These are phyloP conservation scores for Crinitomyces ghanaensis DNA, from an alignment of 805 yeast species.

Conservation along the genomic window DNA sequence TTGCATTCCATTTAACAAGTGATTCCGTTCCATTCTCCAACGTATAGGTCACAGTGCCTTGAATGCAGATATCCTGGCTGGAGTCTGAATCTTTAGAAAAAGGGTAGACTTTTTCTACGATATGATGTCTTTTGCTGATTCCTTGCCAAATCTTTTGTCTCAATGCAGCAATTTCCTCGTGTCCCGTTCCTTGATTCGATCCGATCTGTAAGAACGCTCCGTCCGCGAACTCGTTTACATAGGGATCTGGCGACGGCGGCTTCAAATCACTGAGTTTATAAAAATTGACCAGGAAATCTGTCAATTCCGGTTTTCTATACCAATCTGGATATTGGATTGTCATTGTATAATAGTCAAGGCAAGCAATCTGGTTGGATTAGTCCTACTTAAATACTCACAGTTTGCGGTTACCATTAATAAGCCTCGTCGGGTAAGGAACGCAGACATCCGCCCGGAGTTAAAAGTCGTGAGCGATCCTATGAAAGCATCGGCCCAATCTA, in stretches of 20 bases:
- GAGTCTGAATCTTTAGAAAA: conserved; percentile 1
- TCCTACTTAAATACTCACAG: too few species aligned
- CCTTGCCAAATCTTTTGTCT: conserved; percentile 4
- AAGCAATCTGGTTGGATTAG: too few species aligned
- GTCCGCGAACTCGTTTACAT: not conserved
- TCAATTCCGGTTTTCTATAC: too few species aligned
- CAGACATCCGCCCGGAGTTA: too few species aligned
- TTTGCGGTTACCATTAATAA: too few species aligned
- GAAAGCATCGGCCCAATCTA: too few species aligned
- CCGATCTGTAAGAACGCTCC: not conserved
- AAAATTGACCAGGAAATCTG: conserved; percentile 2
- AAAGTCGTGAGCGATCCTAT: too few species aligned
- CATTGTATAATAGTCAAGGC: too few species aligned
- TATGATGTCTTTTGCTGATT: not conserved
- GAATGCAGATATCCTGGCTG: not conserved
- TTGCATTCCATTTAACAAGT: not conserved
- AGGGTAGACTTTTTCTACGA: conserved; percentile 3
- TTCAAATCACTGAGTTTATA: conserved; percentile 2
- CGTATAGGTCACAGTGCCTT: not conserved
- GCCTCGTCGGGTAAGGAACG: too few species aligned
- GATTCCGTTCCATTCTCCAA: not conserved
- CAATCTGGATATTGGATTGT: too few species aligned
- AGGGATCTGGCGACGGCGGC: conserved; percentile 4
- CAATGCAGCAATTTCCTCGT: conserved; percentile 1
- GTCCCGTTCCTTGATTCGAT: not conserved